Conservation (phyloP, 106 monocot genomes). For the Platanthera guangdongensis region DNA sequence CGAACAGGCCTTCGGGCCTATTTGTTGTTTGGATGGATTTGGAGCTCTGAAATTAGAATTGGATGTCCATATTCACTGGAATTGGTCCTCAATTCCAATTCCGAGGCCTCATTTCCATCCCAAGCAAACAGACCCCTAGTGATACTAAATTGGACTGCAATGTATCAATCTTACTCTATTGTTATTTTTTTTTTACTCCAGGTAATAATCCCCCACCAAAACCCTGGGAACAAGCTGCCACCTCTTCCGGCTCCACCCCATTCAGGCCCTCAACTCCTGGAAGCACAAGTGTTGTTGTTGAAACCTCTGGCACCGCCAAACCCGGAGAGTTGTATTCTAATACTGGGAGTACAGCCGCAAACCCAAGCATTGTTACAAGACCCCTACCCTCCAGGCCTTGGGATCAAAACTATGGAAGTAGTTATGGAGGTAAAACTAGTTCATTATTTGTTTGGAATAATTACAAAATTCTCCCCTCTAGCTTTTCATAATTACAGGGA, state of each 20-base stretch:
- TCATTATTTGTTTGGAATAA: no score
- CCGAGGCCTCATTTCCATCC: no score
- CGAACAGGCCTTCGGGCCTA: no score
- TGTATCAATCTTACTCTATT: no score
- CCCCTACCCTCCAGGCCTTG: slow-evolving; percentile 86
- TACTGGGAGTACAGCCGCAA: slow-evolving; percentile 23
- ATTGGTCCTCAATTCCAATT: no score
- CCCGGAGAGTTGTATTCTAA: slow-evolving; percentile 73
- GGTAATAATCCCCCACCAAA: slow-evolving; percentile 58
- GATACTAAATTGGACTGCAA: no score
- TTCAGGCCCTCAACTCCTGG: slow-evolving; percentile 87
- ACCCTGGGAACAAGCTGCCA: slow-evolving; percentile 72
- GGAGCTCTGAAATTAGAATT: no score
- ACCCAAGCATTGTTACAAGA: slow-evolving; percentile 34
- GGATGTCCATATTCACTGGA: no score
- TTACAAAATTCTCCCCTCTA: no score
- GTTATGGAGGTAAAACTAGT: slow-evolving; percentile 49
- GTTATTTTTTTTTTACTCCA: slow-evolving; percentile 10
- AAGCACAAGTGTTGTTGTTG: slow-evolving; percentile 76
- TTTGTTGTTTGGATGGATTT: no score
- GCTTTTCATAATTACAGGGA: no score
- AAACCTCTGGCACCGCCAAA: slow-evolving; percentile 86
- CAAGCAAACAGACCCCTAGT: no score
- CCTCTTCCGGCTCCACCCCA: slow-evolving; percentile 56
- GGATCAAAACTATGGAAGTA: slow-evolving; percentile 70